phyloP scores from a whole-genome alignment of 768 basidiomycete genomes.

The Kwoniella sp. region DNA sequence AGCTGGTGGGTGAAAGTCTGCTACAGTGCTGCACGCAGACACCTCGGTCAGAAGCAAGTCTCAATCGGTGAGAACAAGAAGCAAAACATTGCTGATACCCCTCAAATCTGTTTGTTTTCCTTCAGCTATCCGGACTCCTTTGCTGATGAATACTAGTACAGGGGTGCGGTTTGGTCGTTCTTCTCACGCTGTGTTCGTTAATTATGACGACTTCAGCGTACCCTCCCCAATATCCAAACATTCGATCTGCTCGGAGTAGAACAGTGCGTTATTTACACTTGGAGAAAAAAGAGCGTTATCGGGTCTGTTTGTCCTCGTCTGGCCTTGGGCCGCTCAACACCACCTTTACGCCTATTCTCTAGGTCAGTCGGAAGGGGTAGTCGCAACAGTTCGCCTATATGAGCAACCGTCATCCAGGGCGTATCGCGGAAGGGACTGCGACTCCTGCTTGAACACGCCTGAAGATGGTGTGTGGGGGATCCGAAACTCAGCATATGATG shows the following conservation, averaged over 20 bases:
- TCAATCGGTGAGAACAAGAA: not conserved
- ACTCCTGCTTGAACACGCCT: not conserved
- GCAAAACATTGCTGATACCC: not conserved
- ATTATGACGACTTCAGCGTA: too few species aligned
- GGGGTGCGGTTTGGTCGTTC: too few species aligned
- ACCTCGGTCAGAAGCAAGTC: conserved; percentile 1
- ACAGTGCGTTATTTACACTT: too few species aligned
- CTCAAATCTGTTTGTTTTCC: not conserved
- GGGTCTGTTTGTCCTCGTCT: not conserved
- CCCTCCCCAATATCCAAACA: too few species aligned
- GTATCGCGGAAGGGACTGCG: too few species aligned
- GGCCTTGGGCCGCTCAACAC: not conserved
- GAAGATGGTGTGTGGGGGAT: not conserved
- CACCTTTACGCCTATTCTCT: too few species aligned
- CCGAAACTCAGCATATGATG: not conserved
- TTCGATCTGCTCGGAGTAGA: too few species aligned
- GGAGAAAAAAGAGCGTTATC: too few species aligned
- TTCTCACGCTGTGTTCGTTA: too few species aligned
- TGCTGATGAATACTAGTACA: not conserved
- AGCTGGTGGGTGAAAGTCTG: too few species aligned
- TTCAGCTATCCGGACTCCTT: not conserved
- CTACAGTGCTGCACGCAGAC: not conserved
- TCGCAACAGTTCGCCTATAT: too few species aligned
- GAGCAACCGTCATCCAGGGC: too few species aligned
- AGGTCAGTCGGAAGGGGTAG: not conserved